Conservation (phyloP, 163 green algal genomes). For the Chloromonas sp. region DNA sequence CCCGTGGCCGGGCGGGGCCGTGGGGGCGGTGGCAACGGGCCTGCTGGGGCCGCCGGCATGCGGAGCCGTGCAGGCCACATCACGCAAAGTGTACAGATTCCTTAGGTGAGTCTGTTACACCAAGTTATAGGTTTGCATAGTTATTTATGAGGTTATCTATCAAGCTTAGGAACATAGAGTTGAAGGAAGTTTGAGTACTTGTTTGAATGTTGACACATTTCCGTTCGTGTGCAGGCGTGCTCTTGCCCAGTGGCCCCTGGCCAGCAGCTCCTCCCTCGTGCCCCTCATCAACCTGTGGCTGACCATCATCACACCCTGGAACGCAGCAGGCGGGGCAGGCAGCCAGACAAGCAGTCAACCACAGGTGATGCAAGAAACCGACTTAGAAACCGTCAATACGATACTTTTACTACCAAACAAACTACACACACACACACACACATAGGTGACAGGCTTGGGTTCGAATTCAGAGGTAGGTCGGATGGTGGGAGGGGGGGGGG, state of each 20-base stretch:
- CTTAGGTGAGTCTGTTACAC: conserved; percentile 33
- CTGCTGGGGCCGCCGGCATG: not conserved
- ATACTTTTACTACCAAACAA: too few relatives aligned
- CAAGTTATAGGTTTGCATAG: too few relatives aligned
- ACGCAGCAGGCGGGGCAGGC: not conserved
- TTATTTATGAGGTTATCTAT: too few relatives aligned
- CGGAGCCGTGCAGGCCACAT: conserved; percentile 31
- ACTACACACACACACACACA: conserved; percentile 1
- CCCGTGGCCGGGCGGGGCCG: too few relatives aligned
- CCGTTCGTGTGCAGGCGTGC: conserved; percentile 27
- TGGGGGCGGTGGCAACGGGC: not conserved
- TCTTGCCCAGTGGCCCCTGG: conserved; percentile 43
- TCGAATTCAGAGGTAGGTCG: too few relatives aligned
- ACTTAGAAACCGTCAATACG: too few relatives aligned
- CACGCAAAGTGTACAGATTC: conserved; percentile 47
- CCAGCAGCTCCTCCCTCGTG: conserved; percentile 43
- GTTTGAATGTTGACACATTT: too few relatives aligned
- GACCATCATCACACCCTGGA: conserved; percentile 53
- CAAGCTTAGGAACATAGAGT: too few relatives aligned
- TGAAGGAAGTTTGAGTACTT: too few relatives aligned
- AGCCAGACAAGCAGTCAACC: conserved; percentile 31
- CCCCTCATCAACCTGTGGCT: conserved; percentile 54
- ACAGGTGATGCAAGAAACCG: too few relatives aligned
- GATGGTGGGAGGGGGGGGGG: too few relatives aligned
- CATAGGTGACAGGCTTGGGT: too few relatives aligned